Conservation (phyloP, 2,329 filamentous ascomycete species). For the Claviceps digitariae region DNA sequence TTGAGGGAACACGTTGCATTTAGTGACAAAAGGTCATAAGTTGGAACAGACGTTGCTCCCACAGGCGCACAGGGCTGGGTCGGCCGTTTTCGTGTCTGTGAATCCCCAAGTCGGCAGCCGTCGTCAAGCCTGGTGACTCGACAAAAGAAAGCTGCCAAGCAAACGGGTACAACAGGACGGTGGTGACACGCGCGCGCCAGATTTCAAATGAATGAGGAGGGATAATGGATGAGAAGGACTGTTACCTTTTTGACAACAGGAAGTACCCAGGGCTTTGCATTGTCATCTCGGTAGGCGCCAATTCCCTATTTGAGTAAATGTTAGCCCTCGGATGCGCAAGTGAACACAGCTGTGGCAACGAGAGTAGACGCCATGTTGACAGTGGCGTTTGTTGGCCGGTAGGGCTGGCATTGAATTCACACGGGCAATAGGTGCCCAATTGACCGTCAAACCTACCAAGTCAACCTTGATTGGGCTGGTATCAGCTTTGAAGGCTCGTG, state of each 20-base stretch:
- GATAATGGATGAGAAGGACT: background rate
- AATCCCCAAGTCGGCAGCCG: background rate
- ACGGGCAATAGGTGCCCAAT: background rate
- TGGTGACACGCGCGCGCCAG: background rate
- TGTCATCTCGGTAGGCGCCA: slow-evolving; percentile 88
- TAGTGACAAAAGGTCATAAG: background rate
- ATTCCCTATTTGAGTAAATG: slow-evolving; percentile 39
- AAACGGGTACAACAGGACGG: background rate
- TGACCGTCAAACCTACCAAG: slow-evolving; percentile 44
- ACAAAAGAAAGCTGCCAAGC: background rate
- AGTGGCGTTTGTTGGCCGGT: too few species aligned
- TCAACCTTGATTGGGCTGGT: slow-evolving; percentile 72
- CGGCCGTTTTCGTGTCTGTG: background rate
- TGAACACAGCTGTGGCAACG: too few species aligned
- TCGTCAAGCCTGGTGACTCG: background rate
- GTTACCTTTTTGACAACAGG: slow-evolving; percentile 91
- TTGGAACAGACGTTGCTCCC: background rate
- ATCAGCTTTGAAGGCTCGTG: slow-evolving; percentile 77
- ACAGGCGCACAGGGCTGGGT: background rate
- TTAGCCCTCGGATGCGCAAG: background rate
- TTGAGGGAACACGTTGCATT: background rate
- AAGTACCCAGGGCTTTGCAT: slow-evolving; percentile 93
- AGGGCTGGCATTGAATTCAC: too few species aligned
- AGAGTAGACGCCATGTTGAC: too few species aligned
- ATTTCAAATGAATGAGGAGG: background rate